Conservation (phyloP, 139 green algal genomes). For the Spirogloea muscicola region DNA sequence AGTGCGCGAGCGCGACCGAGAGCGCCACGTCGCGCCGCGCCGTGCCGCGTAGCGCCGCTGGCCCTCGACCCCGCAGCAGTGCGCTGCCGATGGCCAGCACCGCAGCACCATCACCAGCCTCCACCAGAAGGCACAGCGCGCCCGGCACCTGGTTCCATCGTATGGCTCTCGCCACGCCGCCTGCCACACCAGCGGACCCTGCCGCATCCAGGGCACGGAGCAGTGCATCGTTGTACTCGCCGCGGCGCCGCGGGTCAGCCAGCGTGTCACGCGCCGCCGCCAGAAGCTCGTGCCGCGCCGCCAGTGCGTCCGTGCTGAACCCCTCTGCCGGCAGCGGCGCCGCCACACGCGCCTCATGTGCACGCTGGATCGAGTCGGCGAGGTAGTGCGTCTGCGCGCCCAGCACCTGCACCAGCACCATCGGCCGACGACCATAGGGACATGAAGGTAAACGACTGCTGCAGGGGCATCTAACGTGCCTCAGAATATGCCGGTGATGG, state of each 20-base stretch:
- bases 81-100: conserved; percentile 20
- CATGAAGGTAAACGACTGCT: too few relatives aligned
- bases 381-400: conserved; percentile 11
- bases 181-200: too few relatives aligned
- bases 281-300: conserved; percentile 29
- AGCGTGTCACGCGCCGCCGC: conserved; percentile 24
- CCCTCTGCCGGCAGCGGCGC: conserved; percentile 11
- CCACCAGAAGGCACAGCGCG: conserved; percentile 41
- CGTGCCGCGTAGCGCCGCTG: too few relatives aligned
- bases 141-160: conserved; percentile 43
- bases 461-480: too few relatives aligned
- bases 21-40: too few relatives aligned
- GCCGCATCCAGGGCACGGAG: too few relatives aligned
- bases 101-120: conserved; percentile 19
- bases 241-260: conserved; percentile 3
- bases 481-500: too few relatives aligned
- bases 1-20: conserved; percentile 41
- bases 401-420: conserved; percentile 28
- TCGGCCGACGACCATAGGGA: too few relatives aligned
- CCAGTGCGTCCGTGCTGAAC: conserved; percentile 25
- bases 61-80: conserved; percentile 10
- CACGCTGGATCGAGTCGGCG: conserved; percentile 5
- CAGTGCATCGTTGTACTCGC: conserved; percentile 38
- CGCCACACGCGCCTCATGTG: conserved; percentile 3
- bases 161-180: too few relatives aligned